Conservation (phyloP, 164 flowering plant genomes). For the Aristolochia fimbriata region DNA sequence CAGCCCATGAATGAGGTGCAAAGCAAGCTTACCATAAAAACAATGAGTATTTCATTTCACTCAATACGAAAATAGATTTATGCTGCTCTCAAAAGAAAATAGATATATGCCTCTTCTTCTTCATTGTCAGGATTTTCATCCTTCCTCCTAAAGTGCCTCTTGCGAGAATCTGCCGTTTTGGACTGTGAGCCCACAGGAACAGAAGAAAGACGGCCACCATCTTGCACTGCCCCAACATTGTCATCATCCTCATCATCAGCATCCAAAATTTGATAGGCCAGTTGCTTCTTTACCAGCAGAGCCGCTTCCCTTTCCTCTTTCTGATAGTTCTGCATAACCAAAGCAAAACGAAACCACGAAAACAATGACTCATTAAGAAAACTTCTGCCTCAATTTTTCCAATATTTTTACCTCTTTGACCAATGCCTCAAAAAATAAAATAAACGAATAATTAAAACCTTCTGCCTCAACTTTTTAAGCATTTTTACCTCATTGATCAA, state of each 20-base stretch:
- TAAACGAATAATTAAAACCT: no score
- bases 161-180: conserved; percentile 24
- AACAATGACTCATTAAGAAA: neutral
- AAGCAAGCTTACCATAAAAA: conserved; percentile 13
- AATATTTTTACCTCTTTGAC: no score
- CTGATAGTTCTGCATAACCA: conserved; percentile 42
- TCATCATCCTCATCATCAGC: conserved; percentile 73
- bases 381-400: neutral
- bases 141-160: conserved; percentile 69
- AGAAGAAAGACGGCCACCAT: conserved; percentile 13
- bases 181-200: conserved; percentile 17
- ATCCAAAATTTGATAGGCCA: conserved; percentile 53
- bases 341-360: neutral
- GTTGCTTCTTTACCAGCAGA: conserved; percentile 63
- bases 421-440: no score
- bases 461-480: no score
- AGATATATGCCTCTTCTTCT: conserved; percentile 60
- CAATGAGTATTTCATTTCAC: conserved; percentile 11
- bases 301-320: conserved; percentile 88
- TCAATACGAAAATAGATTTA: conserved; percentile 16
- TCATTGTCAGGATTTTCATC: conserved; percentile 41
- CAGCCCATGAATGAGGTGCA: conserved; percentile 5
- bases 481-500: no score
- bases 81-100: conserved; percentile 17
- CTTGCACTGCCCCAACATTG: neutral